Evolutionary conservation across 371 early-diverging fungal species (phyloP), one percentile per base, ranked within the genome.

Genomic region (Nosema granulosis): DNA sequence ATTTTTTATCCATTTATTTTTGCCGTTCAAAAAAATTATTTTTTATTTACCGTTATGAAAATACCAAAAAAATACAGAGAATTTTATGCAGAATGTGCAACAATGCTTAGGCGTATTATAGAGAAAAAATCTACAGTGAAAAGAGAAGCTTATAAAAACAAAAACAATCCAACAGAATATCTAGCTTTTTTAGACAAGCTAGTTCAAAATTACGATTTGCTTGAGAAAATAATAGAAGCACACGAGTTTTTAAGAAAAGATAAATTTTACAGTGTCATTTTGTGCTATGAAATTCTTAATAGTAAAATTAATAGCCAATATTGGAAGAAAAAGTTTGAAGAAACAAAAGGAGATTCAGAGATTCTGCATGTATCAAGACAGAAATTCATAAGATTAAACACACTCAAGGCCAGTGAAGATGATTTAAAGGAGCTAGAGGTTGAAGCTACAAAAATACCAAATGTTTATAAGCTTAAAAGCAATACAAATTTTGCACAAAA

Each of bases 141-240:
- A 71, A 76, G 62, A 31, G 84, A 78, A 34, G 76, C 80, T 24
- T 84, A 84, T 54, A 80, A 77, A 35, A 78, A 51, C n/a, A 75
- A 77, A 52, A n/a, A n/a, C n/a, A 68, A 73, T 35, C 82, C 82
- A 29, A 67, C 29, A 11, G 76, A 76, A 58, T 84, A 82, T 68
- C 61, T 78, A 43, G 79, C 75, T 1, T 38, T 84, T 3, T 20
- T 84, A n/a, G 63, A 80, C 38, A 80, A 70, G 29, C 69, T 82
- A 38, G 22, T 84, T 22, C 29, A 73, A 26, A 84, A 77, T 49
- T 73, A 74, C 43, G 73, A 68, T 9, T n/a, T 75, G 12, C 70
- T 82, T 20, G 28, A 52, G 20, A 35, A 78, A 43, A 74, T 84
- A 11, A 70, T 76, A 24, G 71, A 75, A 28, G 56, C 49, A 26